Evolutionary conservation across 2,329 filamentous ascomycete species (phyloP).

Genomic region (Hymenoscyphus fraxineus): DNA sequence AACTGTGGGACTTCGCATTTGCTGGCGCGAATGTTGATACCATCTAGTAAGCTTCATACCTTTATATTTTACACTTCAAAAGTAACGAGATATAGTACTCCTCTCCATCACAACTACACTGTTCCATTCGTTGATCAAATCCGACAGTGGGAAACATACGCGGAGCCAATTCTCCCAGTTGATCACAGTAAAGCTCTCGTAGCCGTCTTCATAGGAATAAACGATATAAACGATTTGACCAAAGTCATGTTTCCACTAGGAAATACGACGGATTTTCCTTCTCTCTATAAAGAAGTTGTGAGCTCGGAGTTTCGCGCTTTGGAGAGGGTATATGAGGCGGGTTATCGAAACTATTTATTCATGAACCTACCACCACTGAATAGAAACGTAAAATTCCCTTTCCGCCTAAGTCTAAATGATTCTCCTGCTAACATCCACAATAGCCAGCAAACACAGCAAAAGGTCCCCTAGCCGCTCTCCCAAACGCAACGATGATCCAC

Average conservation of each 20-base stretch:
- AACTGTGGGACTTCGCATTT: slow-evolving; percentile 56
- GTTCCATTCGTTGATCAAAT: slow-evolving; percentile 49
- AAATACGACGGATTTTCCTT: slow-evolving; percentile 40
- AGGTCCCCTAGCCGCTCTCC: slow-evolving; percentile 34
- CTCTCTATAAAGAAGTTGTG: slow-evolving; percentile 43
- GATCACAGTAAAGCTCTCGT: slow-evolving; percentile 42
- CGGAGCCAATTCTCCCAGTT: slow-evolving; percentile 21
- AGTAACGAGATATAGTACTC: slow-evolving; percentile 34
- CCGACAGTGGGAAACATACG: slow-evolving; percentile 45
- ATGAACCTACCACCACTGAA: slow-evolving; percentile 50
- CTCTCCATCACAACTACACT: slow-evolving; percentile 49
- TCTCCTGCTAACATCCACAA: slow-evolving; percentile 8
- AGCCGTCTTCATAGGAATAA: slow-evolving; percentile 53
- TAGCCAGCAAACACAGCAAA: slow-evolving; percentile 30
- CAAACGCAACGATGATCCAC: slow-evolving; percentile 44
- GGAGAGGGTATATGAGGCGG: slow-evolving; percentile 39
- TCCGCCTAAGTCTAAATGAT: not conserved
- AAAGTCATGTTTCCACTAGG: slow-evolving; percentile 38
- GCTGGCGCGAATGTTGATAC: slow-evolving; percentile 48
- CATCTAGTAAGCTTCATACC: slow-evolving; percentile 32
- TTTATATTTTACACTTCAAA: not conserved
- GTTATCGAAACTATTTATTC: slow-evolving; percentile 46
- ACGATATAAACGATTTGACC: slow-evolving; percentile 51
- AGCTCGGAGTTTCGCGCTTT: slow-evolving; percentile 41
- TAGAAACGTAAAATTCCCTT: slow-evolving; percentile 34